phyloP scores from a whole-genome alignment of 495 filamentous ascomycete species.

The Cladorrhinum samala region DNA sequence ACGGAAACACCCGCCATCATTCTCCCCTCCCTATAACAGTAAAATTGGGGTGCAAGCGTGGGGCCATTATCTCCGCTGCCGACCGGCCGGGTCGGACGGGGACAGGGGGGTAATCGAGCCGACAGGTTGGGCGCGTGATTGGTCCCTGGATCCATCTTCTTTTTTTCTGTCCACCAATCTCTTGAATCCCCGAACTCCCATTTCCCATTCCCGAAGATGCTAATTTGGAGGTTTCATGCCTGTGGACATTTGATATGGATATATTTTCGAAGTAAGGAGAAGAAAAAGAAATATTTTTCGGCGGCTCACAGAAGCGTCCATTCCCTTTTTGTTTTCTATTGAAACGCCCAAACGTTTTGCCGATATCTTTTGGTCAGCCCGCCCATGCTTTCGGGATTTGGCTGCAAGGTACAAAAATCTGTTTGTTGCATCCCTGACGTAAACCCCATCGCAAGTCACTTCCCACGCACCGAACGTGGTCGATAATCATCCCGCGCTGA shows the following conservation, averaged over 20 bases:
- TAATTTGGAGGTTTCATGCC: not conserved
- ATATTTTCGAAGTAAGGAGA: not conserved
- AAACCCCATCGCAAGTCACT: no score
- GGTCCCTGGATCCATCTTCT: not conserved
- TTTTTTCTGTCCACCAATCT: not conserved
- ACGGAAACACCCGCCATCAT: constrained; percentile 11
- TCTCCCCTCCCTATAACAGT: not conserved
- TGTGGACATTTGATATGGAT: not conserved
- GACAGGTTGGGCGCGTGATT: not conserved
- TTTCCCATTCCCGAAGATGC: not conserved
- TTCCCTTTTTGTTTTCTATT: not conserved
- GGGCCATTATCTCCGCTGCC: constrained; percentile 20
- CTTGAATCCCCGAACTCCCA: not conserved
- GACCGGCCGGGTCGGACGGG: constrained; percentile 10
- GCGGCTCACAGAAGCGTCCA: no score
- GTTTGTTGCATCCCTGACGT: no score
- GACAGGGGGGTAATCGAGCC: not conserved
- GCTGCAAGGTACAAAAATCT: not conserved
- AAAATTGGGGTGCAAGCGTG: constrained; percentile 1
- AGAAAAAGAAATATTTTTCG: not conserved
- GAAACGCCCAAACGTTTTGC: no score
- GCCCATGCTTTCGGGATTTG: no score
- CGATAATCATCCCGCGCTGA: not conserved
- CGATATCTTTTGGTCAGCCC: no score
- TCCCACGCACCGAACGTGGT: no score